These are phyloP conservation scores for Cerrena zonata DNA, from an alignment of 1,284 basidiomycete genomes.

Conservation along the genomic window DNA sequence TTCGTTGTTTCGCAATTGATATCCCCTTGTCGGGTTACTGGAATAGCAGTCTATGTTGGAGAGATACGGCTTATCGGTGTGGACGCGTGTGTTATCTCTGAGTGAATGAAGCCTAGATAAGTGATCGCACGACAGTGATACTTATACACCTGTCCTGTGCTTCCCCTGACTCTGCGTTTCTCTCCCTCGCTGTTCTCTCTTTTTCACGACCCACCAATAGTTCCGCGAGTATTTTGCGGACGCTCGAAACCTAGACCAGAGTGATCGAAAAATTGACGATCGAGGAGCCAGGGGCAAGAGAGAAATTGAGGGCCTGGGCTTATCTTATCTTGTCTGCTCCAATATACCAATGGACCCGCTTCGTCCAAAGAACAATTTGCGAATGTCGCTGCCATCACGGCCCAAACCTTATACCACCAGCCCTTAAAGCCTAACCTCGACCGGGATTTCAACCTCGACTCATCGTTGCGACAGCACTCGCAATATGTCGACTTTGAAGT, in stretches of 20 bases:
- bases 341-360: background rate
- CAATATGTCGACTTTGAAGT: constrained; percentile 3
- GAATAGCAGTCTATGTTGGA: background rate
- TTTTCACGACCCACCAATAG: too few relatives aligned
- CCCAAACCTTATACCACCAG: background rate
- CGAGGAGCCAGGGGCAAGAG: too few relatives aligned
- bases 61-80: background rate
- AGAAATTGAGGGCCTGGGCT: background rate
- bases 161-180: too few relatives aligned
- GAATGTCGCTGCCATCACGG: background rate
- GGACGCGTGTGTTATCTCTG: background rate
- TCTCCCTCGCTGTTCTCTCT: too few relatives aligned
- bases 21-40: constrained; percentile 14
- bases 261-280: too few relatives aligned
- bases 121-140: background rate
- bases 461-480: background rate
- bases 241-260: too few relatives aligned
- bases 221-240: too few relatives aligned
- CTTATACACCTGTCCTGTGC: too few relatives aligned
- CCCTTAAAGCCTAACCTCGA: background rate
- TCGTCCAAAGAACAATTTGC: background rate
- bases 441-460: background rate
- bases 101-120: too few relatives aligned
- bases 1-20: constrained; percentile 22
- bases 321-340: background rate